Conservation (phyloP, 2,329 filamentous ascomycete species). For the Clarireedia homoeocarpa region DNA sequence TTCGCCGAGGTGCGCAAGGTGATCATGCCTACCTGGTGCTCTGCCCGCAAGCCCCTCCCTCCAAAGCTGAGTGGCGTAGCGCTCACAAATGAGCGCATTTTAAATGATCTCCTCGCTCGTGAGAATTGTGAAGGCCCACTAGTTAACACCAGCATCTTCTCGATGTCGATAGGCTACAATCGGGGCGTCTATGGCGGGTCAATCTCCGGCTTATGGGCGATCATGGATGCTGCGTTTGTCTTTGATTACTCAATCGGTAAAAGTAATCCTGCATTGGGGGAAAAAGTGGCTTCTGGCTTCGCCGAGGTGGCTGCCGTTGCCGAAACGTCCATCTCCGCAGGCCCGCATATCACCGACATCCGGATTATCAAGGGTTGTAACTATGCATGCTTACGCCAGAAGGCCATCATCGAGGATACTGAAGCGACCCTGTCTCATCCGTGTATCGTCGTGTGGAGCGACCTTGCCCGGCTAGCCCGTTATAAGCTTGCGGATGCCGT, state of each 20-base stretch:
- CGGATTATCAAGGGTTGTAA: constrained; percentile 1
- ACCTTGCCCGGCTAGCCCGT: neutral
- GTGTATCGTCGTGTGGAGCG: neutral
- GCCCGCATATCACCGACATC: neutral
- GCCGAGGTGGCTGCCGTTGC: neutral
- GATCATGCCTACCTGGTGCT: neutral
- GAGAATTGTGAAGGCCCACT: neutral
- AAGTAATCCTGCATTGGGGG: neutral
- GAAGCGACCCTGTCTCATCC: neutral
- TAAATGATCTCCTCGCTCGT: neutral
- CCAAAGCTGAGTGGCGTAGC: neutral
- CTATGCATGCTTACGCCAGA: constrained; percentile 1
- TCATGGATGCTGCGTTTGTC: neutral
- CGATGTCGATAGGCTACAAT: neutral
- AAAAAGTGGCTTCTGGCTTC: neutral
- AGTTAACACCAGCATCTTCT: neutral
- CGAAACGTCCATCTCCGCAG: neutral
- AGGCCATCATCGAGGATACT: neutral
- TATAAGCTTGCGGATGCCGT: neutral
- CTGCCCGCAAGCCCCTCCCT: neutral
- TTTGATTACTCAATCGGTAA: constrained; percentile 2
- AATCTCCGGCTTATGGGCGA: neutral
- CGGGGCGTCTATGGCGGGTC: neutral
- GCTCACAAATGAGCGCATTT: neutral
- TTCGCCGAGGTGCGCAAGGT: neutral